Evolutionary conservation across 2,329 filamentous ascomycete genomes (phyloP), one percentile per base, ranked within the genome.

Genomic region (Mariannaea sp.): DNA sequence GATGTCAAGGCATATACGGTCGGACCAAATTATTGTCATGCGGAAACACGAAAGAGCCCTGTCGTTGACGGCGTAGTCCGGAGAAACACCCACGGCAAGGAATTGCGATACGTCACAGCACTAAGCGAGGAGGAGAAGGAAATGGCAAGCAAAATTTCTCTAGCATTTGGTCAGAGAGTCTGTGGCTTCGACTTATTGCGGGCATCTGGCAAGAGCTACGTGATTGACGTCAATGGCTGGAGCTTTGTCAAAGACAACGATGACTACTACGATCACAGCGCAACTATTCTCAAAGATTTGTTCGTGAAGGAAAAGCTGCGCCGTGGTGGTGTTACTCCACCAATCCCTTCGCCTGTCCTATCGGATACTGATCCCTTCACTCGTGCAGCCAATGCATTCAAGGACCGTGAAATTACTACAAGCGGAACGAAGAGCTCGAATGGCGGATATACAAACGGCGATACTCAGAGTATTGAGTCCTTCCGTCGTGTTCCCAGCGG

Each of bases 221-320:
- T 99, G 42, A 99, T 99, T 62, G 94, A 99, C 66, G 94, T 99
- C 64, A 99, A 99, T 71, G 94, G 94, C 10, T 99, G 95, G 95
- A 97, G 93, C 69, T 99, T 99, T 67, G 94, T 99, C 71, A 99
- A 99, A 71, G 95, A 99, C 71, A 99, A 99, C 66, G 93, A 97
- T 58, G 92, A 96, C 56, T 99, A 99, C 72, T 99, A 99, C 70
- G 90, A 97, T 67, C 90, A 91, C 67, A 94, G 88, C 63, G 86
- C 94, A 17, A 86, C 80, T 55, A 96, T 97, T 42, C 77, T 99
- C 45, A 90, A 87, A 67, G 87, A 94, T 6, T 90, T 95, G 69
- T 97, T 99, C 62, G 79, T 95, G 59, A 85, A 85, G 59, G 93
- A 97, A 71, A 90, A 86, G 66, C 73, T 84, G 46, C 82, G 84